Conservation (phyloP, 352 stramenopile genomes). For the Phytophthora tentaculata region DNA sequence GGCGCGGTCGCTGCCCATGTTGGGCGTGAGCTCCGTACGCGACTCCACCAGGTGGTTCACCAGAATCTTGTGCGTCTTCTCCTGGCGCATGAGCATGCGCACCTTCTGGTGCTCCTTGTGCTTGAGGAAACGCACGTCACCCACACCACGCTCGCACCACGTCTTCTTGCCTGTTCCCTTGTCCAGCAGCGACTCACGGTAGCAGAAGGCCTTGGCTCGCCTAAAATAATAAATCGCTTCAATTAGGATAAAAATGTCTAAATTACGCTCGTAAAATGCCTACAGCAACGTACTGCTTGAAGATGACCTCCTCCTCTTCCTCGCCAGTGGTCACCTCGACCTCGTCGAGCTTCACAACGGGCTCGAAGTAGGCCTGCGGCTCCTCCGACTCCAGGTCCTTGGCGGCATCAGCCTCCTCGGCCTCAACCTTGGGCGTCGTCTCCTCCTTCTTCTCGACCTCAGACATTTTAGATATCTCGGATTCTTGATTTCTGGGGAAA, state of each 20-base stretch:
- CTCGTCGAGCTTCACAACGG: conserved; percentile 89
- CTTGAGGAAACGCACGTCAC: conserved; percentile 97
- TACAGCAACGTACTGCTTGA: conserved; percentile 77
- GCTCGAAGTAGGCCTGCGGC: conserved; percentile 89
- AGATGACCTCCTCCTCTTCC: conserved; percentile 97
- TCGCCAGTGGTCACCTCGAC: conserved; percentile 98
- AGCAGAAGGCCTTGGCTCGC: conserved; percentile 97
- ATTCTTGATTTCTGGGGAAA: conserved; percentile 19
- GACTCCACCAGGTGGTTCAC: conserved; percentile 98
- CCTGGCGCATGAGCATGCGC: conserved; percentile 97
- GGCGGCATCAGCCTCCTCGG: conserved; percentile 52
- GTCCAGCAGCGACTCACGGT: conserved; percentile 97
- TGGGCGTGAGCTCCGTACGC: conserved; percentile 95
- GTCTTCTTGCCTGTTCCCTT: conserved; percentile 98
- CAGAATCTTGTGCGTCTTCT: conserved; percentile 99
- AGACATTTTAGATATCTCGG: conserved; percentile 43
- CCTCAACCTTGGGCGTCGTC: conserved; percentile 66
- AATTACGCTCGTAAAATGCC: conserved; percentile 4
- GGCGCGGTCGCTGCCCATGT: conserved; percentile 96
- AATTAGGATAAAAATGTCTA: not conserved
- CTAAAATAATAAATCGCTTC: conserved; percentile 36
- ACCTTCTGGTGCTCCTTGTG: conserved; percentile 96
- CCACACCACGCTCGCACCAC: conserved; percentile 97
- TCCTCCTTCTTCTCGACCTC: conserved; percentile 79
- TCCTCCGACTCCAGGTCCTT: conserved; percentile 84